Evolutionary conservation across 352 stramenopile species (phyloP), one percentile per base, ranked within the genome.

Genomic region (Globisporangium mamillatum): DNA sequence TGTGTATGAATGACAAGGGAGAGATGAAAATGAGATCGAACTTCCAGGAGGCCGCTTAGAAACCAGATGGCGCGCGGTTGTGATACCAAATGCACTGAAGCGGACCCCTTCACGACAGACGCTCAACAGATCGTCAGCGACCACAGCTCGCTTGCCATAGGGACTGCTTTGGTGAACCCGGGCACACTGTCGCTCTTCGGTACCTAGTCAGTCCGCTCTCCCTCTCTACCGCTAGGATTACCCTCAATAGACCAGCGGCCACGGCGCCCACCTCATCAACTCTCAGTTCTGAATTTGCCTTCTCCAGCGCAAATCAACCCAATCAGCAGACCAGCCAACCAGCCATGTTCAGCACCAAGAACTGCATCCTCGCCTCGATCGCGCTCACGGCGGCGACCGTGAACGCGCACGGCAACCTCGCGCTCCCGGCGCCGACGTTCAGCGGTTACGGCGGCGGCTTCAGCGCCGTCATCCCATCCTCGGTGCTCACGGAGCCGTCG

Each of bases 361-460:
- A 32, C 53, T 59, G 53, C 25, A 27, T 36, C 29, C 29, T 59
- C 53, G 53, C 53, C 10, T 32, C 24, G 12, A 36, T 59, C 24
- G 53, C 53, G 53, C 46, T 54, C 46, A 38, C 53, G 8, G 10
- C 29, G 6, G 18, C 53, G 24, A 24, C 53, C 7, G 53, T 59
- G 53, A 59, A 36, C 53, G 53, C 53, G 24, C 53, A 59, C 24
- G 53, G 53, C 53, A 32, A 59, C 4, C 20, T 63, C 8, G 18
- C 24, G n/a, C 27, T 50, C 18, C 58, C 58, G 29, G 58, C 32
- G 38, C 58, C 58, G 22, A 63, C 58, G 58, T 63, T 63, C 58
- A 34, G 22, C 16, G 38, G 58, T 10, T 53, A 53, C 38, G 38
- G 38, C 9, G 38, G 58, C 22, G 34, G 34, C 32, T 63, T 53